A percentile compares a stretch with the other conserved stretches of the same genome.
These are phyloP conservation scores for Solanum boliviense DNA, from an alignment of 257 asterid genomes.

Conservation along the genomic window DNA sequence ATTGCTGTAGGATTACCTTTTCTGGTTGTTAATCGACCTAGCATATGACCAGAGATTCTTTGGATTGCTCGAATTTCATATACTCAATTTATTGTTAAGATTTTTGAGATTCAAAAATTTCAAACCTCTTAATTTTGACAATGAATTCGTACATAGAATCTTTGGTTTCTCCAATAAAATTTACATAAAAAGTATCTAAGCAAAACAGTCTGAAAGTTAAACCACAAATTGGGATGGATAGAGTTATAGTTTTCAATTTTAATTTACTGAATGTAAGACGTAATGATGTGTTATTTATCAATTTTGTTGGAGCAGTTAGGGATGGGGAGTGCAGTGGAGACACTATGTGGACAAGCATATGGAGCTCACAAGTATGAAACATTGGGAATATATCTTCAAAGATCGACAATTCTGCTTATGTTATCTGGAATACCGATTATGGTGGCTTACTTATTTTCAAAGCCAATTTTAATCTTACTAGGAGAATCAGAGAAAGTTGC, in stretches of 20 bases:
- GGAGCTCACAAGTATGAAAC: conserved; percentile 20
- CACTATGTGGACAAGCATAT: conserved; percentile 32
- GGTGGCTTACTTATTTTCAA: conserved; percentile 16
- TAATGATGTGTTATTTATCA: neutral
- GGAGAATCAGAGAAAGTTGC: conserved; percentile 14
- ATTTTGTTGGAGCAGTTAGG: conserved; percentile 11
- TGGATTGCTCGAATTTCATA: neutral
- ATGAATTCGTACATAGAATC: neutral
- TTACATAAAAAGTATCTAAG: neutral
- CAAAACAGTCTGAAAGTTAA: neutral
- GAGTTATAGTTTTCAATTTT: neutral
- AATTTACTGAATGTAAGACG: neutral
- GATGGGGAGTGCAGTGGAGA: conserved; percentile 32
- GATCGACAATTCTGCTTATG: conserved; percentile 20
- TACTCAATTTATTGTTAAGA: neutral
- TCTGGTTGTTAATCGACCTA: neutral
- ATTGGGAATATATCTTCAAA: conserved; percentile 21
- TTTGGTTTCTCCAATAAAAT: neutral
- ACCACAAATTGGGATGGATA: neutral
- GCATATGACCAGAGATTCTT: neutral
- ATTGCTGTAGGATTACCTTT: neutral
- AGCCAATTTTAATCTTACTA: conserved; percentile 14
- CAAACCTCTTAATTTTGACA: too few relatives aligned
- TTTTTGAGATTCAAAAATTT: too few relatives aligned
- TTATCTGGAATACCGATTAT: conserved; percentile 11